These are phyloP conservation scores for Coemansia sp. DNA, from an alignment of 192 early-diverging fungal genomes.

Conservation along the genomic window DNA sequence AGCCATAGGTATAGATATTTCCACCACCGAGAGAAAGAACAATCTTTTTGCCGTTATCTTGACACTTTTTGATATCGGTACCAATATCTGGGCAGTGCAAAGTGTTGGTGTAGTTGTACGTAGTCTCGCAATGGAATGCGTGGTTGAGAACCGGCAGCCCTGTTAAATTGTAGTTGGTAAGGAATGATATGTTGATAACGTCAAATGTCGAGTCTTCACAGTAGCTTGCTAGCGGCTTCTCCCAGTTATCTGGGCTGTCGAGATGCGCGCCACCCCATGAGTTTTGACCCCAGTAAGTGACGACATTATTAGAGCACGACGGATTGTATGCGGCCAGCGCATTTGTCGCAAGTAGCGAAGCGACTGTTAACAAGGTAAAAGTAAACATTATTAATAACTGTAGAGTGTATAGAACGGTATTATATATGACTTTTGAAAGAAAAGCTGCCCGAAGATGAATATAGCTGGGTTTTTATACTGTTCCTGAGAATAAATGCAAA, in stretches of 20 bases:
- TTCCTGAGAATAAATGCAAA: neutral
- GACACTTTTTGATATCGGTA: constrained; percentile 69
- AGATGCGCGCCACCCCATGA: constrained; percentile 59
- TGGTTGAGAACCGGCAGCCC: constrained; percentile 67
- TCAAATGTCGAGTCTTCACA: constrained; percentile 58
- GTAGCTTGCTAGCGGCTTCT: constrained; percentile 56
- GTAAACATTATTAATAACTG: neutral
- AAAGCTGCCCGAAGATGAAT: neutral
- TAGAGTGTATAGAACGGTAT: neutral
- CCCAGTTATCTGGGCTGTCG: constrained; percentile 46
- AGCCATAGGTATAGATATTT: constrained; percentile 62
- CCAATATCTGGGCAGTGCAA: constrained; percentile 70
- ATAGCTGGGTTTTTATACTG: neutral
- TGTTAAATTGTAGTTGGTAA: constrained; percentile 63
- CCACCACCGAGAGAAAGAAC: constrained; percentile 73
- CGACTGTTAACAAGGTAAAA: neutral
- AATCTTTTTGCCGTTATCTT: constrained; percentile 70
- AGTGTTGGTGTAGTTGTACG: constrained; percentile 58
- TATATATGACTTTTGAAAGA: neutral
- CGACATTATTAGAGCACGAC: constrained; percentile 53
- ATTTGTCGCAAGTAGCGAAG: neutral
- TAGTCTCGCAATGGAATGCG: constrained; percentile 63
- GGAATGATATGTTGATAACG: constrained; percentile 62
- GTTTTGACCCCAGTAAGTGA: constrained; percentile 63
- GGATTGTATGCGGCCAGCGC: constrained; percentile 22